These are phyloP conservation scores for Sugiyamaella lignohabitans DNA, from an alignment of 805 yeast species.

Conservation along the genomic window DNA sequence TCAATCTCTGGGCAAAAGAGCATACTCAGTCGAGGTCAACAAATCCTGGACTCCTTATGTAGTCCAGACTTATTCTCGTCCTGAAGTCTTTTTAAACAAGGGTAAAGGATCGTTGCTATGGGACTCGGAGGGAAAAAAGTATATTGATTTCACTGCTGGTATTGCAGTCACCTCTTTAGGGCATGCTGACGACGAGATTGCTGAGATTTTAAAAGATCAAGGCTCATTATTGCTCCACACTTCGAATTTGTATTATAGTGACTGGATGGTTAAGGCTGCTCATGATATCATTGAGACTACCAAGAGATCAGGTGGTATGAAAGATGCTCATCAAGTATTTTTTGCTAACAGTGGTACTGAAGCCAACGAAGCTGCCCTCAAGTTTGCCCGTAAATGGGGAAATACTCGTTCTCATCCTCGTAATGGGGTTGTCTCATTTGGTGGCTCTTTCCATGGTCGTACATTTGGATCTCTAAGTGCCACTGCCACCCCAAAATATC, in stretches of 20 bases:
- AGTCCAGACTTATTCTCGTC: conserved; percentile 36
- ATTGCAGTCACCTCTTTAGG: conserved; percentile 97
- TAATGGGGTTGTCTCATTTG: conserved; percentile 74
- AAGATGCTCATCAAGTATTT: conserved; percentile 67
- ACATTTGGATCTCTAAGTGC: conserved; percentile 89
- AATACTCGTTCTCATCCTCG: conserved; percentile 38
- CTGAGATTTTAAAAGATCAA: conserved; percentile 68
- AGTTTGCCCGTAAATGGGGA: conserved; percentile 78
- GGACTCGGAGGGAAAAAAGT: conserved; percentile 70
- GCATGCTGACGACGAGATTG: conserved; percentile 69
- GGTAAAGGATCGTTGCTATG: conserved; percentile 78
- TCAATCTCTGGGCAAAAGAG: not conserved
- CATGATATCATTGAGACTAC: conserved; percentile 66
- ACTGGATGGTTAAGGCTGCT: conserved; percentile 76
- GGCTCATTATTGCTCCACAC: conserved; percentile 68
- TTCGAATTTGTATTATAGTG: conserved; percentile 78
- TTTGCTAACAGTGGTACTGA: conserved; percentile 71
- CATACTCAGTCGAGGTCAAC: not conserved
- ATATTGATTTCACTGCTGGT: conserved; percentile 90
- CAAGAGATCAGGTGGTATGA: conserved; percentile 68
- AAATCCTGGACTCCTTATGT: conserved; percentile 15
- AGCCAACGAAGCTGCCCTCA: conserved; percentile 74
- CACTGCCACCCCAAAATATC: conserved; percentile 90
- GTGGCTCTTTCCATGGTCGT: conserved; percentile 90
- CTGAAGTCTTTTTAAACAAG: conserved; percentile 60